phyloP scores from a whole-genome alignment of 139 green algal species.

The Asterochloris sp. region DNA sequence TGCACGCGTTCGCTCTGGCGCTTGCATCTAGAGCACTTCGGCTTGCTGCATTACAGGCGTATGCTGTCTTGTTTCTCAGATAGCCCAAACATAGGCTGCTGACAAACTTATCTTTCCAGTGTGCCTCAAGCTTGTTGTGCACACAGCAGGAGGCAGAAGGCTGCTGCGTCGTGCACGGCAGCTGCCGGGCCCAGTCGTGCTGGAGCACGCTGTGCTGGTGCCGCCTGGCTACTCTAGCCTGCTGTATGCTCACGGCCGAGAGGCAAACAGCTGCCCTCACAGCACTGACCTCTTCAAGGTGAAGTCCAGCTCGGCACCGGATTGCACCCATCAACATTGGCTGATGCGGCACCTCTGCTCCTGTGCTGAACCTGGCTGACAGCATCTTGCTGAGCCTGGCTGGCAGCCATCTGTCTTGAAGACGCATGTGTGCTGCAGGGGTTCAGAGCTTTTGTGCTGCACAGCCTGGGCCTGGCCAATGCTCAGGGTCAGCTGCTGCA shows the following conservation, averaged over 20 bases:
- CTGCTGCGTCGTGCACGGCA: not conserved
- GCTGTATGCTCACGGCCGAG: conserved; percentile 36
- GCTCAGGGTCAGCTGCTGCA: not conserved
- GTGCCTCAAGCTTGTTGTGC: not conserved
- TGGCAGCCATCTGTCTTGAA: not conserved
- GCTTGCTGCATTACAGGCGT: too few relatives aligned
- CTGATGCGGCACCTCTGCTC: too few relatives aligned
- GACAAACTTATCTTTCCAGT: not conserved
- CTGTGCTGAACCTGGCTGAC: not conserved
- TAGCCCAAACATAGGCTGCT: not conserved
- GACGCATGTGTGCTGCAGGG: not conserved
- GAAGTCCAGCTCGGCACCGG: not conserved
- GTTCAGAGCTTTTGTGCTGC: conserved; percentile 32
- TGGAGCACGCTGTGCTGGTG: conserved; percentile 23
- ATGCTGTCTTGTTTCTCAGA: too few relatives aligned
- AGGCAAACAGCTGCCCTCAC: conserved; percentile 29
- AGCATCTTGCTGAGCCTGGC: not conserved
- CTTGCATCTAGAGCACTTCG: too few relatives aligned
- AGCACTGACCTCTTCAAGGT: conserved; percentile 32
- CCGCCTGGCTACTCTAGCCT: conserved; percentile 41
- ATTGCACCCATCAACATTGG: not conserved
- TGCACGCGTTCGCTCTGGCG: too few relatives aligned
- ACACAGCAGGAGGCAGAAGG: not conserved
- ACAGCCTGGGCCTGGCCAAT: conserved; percentile 7
- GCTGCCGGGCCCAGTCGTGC: not conserved